A percentile compares a stretch with the other conserved stretches of the same genome.
These are phyloP conservation scores for Boletus fagicola DNA, from an alignment of 768 basidiomycete genomes.

Conservation along the genomic window DNA sequence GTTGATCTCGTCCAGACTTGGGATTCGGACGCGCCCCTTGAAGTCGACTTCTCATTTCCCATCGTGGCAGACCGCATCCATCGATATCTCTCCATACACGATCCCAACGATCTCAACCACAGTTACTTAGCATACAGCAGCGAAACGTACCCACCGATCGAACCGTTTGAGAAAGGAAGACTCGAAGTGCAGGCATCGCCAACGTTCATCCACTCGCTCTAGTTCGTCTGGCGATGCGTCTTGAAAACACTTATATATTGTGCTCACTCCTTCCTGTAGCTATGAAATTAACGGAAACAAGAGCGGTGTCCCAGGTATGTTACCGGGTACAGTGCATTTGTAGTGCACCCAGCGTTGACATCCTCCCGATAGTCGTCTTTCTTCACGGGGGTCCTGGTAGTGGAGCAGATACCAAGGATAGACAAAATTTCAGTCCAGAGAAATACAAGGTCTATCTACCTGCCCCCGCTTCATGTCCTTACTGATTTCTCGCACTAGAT, in stretches of 20 bases:
- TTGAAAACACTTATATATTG: background rate
- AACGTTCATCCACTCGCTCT: conserved; percentile 57
- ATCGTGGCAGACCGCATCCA: conserved; percentile 12
- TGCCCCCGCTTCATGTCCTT: background rate
- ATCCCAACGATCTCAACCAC: conserved; percentile 2
- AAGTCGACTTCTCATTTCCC: conserved; percentile 3
- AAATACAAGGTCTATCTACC: conserved; percentile 67
- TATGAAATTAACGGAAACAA: conserved; percentile 82
- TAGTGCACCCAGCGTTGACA: background rate
- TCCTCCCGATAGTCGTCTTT: conserved; percentile 58
- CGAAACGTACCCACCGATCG: conserved; percentile 63
- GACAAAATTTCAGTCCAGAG: conserved; percentile 76
- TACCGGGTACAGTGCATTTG: background rate
- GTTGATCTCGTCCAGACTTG: background rate
- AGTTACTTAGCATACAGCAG: conserved; percentile 1
- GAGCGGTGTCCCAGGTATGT: conserved; percentile 67
- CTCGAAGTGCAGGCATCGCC: conserved; percentile 63
- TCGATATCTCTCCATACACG: conserved; percentile 15
- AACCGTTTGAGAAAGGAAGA: conserved; percentile 61
- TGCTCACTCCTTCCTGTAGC: conserved; percentile 39
- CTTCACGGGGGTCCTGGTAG: conserved; percentile 86
- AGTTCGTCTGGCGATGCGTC: conserved; percentile 46
- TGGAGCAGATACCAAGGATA: conserved; percentile 63
- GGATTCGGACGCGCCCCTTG: background rate
- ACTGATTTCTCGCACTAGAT: conserved; percentile 46